phyloP scores from a whole-genome alignment of 129 eudicot genomes.

The Ambrosia artemisiifolia region DNA sequence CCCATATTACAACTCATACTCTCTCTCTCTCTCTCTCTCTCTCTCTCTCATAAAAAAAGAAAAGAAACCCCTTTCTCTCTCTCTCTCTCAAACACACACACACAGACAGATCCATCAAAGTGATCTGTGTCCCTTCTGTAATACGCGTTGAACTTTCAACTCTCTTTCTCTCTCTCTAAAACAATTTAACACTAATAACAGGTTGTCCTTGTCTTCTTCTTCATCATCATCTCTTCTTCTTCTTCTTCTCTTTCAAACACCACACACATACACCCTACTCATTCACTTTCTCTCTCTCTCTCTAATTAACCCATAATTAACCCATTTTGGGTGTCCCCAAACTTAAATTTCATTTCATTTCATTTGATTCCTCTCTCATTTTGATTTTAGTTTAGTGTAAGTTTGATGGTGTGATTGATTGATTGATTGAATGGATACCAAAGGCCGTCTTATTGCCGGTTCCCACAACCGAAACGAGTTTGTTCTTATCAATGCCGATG shows the following conservation, averaged over 20 bases:
- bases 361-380: no score
- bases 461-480: no score
- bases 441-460: no score
- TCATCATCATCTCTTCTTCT: slow-evolving; percentile 18
- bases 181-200: slow-evolving; percentile 6
- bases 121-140: slow-evolving; percentile 61
- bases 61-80: not conserved
- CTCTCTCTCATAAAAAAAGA: no score
- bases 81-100: not conserved
- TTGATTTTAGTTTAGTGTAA: no score
- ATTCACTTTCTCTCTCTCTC: slow-evolving; percentile 15
- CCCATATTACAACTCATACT: slow-evolving; percentile 17
- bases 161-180: slow-evolving; percentile 9
- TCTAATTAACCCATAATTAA: no score
- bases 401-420: no score
- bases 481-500: no score
- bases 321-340: no score
- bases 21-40: no score
- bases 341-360: no score
- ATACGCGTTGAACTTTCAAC: slow-evolving; percentile 59
- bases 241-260: slow-evolving; percentile 4
- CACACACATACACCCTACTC: slow-evolving; percentile 19
- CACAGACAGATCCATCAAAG: slow-evolving; percentile 39
- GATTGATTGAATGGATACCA: no score
- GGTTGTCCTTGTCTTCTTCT: slow-evolving; percentile 34